Conservation (phyloP, 1,284 basidiomycete genomes). For the Sphaerobolus stellatus region DNA sequence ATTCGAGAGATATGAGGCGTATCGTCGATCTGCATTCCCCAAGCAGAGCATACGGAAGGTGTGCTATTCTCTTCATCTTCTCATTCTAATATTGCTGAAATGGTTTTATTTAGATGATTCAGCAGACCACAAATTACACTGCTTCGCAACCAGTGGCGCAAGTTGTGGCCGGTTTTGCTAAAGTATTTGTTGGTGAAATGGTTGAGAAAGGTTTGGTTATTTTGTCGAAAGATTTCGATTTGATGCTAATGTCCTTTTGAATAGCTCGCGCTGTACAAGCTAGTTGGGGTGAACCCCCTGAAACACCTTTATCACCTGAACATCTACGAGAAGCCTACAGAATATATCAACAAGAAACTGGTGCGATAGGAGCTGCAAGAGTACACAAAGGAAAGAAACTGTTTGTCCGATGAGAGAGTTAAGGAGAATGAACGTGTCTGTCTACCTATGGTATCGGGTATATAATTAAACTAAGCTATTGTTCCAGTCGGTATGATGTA, state of each 20-base stretch:
- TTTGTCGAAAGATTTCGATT: background rate
- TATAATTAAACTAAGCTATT: background rate
- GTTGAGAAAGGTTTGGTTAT: slow-evolving; percentile 72
- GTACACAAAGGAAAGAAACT: slow-evolving; percentile 63
- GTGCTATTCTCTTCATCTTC: slow-evolving; percentile 18
- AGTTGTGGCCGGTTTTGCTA: slow-evolving; percentile 84
- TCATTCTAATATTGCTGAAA: too few species aligned
- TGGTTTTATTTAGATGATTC: slow-evolving; percentile 63
- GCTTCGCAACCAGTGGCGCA: slow-evolving; percentile 85
- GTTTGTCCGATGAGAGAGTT: slow-evolving; percentile 53
- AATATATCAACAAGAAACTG: slow-evolving; percentile 78
- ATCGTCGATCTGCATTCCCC: slow-evolving; percentile 77
- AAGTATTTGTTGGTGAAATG: slow-evolving; percentile 92
- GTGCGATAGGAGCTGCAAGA: slow-evolving; percentile 71
- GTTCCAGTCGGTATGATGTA: background rate
- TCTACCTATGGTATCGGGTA: background rate
- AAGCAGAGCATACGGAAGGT: slow-evolving; percentile 83
- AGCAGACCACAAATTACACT: slow-evolving; percentile 79
- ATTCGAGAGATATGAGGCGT: slow-evolving; percentile 87
- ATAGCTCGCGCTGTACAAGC: slow-evolving; percentile 75
- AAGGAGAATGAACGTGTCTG: background rate
- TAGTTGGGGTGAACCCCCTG: slow-evolving; percentile 26
- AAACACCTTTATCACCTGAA: slow-evolving; percentile 71
- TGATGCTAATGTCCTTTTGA: background rate
- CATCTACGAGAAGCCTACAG: slow-evolving; percentile 87